Base-by-base conservation (phyloP, 257 asterid species). In the Cordia subcordata region DNA sequence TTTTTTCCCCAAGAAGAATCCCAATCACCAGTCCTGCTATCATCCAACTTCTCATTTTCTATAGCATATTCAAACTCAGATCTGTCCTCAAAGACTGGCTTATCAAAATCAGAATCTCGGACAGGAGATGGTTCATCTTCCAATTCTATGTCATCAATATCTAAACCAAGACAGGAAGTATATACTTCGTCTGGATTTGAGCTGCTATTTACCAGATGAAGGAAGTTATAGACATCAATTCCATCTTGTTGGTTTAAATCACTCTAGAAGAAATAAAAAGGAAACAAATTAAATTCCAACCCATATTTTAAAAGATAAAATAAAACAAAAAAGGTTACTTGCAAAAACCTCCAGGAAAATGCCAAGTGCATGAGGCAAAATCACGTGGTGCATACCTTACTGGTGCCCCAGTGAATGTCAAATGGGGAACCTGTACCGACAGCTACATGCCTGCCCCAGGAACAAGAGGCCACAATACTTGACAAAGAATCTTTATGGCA, bases 351-450 rank as follows among this genome's bases (percentile, higher is more conserved):
- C 35, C 35, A 27, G 35, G 6, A 6, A 51, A 39, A 6, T 50
- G 52, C 53, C 58, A 50, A 39, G 17, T 42, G 55, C 33, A 40
- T 23, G 53, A 62, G 17, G 20, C 37, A 58, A 52, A n/a, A 66
- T 0, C 17, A 55, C 40, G 64, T 53, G 52, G 61, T 40, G 46
- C 45, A 44, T 75, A 93, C 99, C 89, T 84, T 77, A 74, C 80
- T 82, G 17, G 95, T 81, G 75, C 83, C 95, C 94, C 87, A 84
- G 67, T 89, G 82, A 70, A 93, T 68, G 71, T 89, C 99, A 23
- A 93, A 93, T 35, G 96, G 81, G 62, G 97, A 81, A 70, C 99
- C 99, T 22, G 99, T 84, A 67, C 99, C 99, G 58, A 93, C 91
- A 9, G 96, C 80, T 23, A 86, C 99, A 59, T 83, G 86, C 67